Evolutionary conservation across 2,329 filamentous ascomycete genomes (phyloP), one percentile per base, ranked within the genome.

Genomic region (Tolypocladium paradoxum): DNA sequence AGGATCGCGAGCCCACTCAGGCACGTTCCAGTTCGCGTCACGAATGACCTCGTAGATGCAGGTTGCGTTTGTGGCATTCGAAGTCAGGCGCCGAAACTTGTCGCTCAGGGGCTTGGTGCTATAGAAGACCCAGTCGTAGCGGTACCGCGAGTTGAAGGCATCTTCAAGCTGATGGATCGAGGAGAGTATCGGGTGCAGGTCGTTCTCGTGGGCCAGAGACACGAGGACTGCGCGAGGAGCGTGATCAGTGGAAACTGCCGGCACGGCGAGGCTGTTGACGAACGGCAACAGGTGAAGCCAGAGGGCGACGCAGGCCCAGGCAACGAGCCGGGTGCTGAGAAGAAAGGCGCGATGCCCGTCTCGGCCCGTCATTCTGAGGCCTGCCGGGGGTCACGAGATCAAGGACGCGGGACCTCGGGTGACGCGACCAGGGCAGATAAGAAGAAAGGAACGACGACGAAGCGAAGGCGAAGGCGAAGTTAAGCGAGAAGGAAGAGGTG

Each of bases 91-190:
- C 65, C 88, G 91, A 74, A 95, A 95, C 55, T 87, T 82, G 9
- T 88, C 81, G 4, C 83, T 84, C 65, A 95, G 90, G 4, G 84
- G 83, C 51, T 85, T 80, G 61, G 90, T 83, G 68, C 91, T 93
- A 76, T 93, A 89, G 72, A 95, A 92, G 43, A 88, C 85, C 86
- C 89, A 95, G 46, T 90, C 87, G 64, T 95, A 95, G 62, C 87
- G 86, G 73, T 90, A 87, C 58, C 88, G 89, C 64, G 74, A 72
- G 64, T 95, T 95, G 84, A 88, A 95, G 1, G 62, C 62, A 5
- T 64, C 58, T 53, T 72, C 69, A 3, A 72, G 57, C 62, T 95
- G 86, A 33, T 70, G 70, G 75, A 95, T 65, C 20, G 67, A 66
- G 24, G 59, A 64, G 45, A 70, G 57, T 29, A 69, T 57, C 35